Evolutionary conservation across 2,329 filamentous ascomycete genomes (phyloP).

Genomic region (Apiospora aurea): DNA sequence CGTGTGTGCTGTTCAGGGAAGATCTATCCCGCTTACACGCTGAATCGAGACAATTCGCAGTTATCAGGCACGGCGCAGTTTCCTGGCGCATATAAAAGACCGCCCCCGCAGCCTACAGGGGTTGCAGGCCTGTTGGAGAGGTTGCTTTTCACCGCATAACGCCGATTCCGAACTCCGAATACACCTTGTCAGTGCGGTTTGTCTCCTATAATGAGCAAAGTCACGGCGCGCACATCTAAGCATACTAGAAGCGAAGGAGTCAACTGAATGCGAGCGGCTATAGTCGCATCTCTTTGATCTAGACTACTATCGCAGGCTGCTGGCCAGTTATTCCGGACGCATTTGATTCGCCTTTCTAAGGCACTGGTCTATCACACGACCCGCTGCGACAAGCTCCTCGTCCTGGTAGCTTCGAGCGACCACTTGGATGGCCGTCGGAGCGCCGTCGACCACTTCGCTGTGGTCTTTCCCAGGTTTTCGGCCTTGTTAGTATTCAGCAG

Average conservation of each 20-base stretch:
- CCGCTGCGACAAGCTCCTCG: not conserved
- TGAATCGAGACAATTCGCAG: not conserved
- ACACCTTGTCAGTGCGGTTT: not conserved
- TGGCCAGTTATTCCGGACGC: not conserved
- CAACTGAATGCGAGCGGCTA: no score
- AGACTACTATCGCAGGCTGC: not conserved
- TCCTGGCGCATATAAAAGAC: not conserved
- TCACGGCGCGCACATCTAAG: no score
- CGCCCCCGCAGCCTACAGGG: conserved; percentile 1
- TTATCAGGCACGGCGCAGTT: not conserved
- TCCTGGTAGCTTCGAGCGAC: not conserved
- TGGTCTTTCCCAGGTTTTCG: not conserved
- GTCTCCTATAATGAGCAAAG: not conserved
- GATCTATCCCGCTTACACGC: not conserved
- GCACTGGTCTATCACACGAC: not conserved
- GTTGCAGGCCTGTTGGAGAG: not conserved
- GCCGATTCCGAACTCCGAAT: not conserved
- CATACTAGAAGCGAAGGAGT: not conserved
- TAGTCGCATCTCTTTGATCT: not conserved
- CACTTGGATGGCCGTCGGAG: not conserved
- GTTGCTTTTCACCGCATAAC: not conserved
- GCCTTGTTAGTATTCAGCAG: not conserved
- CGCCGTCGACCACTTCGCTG: not conserved
- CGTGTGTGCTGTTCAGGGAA: not conserved
- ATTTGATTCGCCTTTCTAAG: not conserved